Conservation (phyloP, 495 filamentous ascomycete genomes). For the Podospora australis region DNA sequence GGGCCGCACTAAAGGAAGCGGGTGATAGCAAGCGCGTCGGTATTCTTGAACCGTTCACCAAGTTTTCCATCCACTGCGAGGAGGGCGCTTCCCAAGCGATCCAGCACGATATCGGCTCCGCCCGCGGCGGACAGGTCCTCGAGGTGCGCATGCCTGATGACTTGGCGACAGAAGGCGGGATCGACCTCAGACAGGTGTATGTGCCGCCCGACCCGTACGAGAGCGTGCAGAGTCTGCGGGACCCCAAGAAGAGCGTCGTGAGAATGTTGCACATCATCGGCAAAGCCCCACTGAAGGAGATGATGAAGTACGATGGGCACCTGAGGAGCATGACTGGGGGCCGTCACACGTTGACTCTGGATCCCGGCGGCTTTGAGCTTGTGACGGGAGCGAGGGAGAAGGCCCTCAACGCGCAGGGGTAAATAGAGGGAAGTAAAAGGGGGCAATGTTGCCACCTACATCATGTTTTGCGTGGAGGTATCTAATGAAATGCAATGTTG, state of each 20-base stretch:
- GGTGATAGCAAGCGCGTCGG: conserved; percentile 43
- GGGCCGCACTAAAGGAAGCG: conserved; percentile 55
- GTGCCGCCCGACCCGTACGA: conserved; percentile 81
- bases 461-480: no score
- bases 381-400: conserved; percentile 57
- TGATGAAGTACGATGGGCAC: conserved; percentile 93
- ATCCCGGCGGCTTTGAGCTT: conserved; percentile 80
- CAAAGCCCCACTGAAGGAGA: conserved; percentile 86
- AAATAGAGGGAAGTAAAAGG: no score
- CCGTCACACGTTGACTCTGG: conserved; percentile 88
- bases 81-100: conserved; percentile 75
- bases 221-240: conserved; percentile 38
- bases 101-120: conserved; percentile 81
- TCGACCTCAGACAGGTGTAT: conserved; percentile 70
- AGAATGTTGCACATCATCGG: conserved; percentile 60
- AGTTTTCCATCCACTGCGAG: conserved; percentile 73
- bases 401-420: no score
- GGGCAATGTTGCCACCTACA: no score
- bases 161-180: conserved; percentile 12
- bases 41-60: conserved; percentile 91
- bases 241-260: conserved; percentile 30
- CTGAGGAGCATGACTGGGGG: conserved; percentile 82
- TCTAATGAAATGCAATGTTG: no score
- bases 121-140: conserved; percentile 76
- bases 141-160: conserved; percentile 63